Conservation (phyloP, 345 rosid species). For the Gossypium stocksii region DNA sequence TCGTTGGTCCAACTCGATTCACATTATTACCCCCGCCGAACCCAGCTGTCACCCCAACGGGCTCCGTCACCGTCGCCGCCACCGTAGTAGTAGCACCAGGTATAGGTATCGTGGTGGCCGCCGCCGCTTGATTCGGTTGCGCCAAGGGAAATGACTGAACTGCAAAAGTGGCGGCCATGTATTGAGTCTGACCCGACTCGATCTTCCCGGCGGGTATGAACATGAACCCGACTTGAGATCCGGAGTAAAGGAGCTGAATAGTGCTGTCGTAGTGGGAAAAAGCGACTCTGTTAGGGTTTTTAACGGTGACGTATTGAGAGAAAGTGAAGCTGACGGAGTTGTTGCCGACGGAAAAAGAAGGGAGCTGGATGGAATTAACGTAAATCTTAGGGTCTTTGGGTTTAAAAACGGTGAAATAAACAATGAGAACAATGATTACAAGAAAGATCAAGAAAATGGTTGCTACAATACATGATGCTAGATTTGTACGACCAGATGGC, state of each 20-base stretch:
- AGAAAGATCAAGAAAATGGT: constrained; percentile 73
- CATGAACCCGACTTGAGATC: constrained; percentile 91
- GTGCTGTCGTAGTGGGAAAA: constrained; percentile 94
- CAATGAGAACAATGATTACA: constrained; percentile 54
- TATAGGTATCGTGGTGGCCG: constrained; percentile 13
- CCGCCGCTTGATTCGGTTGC: constrained; percentile 22
- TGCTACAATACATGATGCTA: constrained; percentile 92
- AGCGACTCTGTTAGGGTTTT: constrained; percentile 75
- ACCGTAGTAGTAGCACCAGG: background rate
- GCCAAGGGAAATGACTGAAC: constrained; percentile 76
- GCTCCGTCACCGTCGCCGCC: constrained; percentile 17
- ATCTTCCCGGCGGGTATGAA: constrained; percentile 96
- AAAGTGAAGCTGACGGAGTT: constrained; percentile 84
- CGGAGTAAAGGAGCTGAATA: constrained; percentile 82
- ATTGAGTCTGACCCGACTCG: constrained; percentile 67
- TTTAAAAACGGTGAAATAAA: constrained; percentile 89
- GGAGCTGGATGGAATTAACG: constrained; percentile 63
- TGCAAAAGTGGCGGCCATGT: constrained; percentile 93
- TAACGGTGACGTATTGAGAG: constrained; percentile 80
- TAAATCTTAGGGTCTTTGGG: constrained; percentile 67
- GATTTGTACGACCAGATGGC: constrained; percentile 63
- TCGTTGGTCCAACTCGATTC: constrained; percentile 63
- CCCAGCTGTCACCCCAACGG: constrained; percentile 25
- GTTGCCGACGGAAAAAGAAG: constrained; percentile 83
- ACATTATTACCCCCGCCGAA: constrained; percentile 30